Base-by-base conservation (phyloP, 2,329 filamentous ascomycete genomes). In the Sclerotinia subarctica region DNA sequence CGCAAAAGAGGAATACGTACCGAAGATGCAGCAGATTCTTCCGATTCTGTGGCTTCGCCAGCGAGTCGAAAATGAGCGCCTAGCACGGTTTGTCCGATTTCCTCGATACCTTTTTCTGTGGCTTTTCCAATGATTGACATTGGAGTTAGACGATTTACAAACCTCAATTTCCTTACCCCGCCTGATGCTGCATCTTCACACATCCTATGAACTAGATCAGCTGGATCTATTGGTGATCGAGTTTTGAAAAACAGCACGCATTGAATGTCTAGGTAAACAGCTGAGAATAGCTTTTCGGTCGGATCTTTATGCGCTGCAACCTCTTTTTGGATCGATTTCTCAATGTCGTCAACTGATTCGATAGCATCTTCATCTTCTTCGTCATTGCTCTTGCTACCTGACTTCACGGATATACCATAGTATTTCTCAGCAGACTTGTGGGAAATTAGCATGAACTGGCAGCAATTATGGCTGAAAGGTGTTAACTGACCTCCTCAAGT, bases 321-420 rank as follows among this genome's bases (percentile, higher is more conserved):
- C 78, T 95, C 92, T 75, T 87, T 88, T 73, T 86, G 78, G 72
- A 95, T 92, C 38, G 88, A 85, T 6, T 86, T 83, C 76, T 93
- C 91, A 73, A 95, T 92, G 73, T 93, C 90, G n/a, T 80, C 80
- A 19, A 78, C 78, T 0, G 83, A 82, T 19, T 47, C 49, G 24
- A 17, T 56, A 24, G 81, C 80, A 7, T 81, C 81, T 8, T 81
- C 81, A 4, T 78, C 80, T 2, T 74, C 80, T 15, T 74, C 78
- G 15, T 78, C 68, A 74, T 74, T 67, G 78, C 74, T 29, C 74
- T 71, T 32, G 75, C 75, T 21, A 74, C 76, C 53, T 42, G 65
- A 29, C 26, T 35, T 63, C 21, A 47, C 49, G 15, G 65, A 67
- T 32, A 76, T 82, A 69, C 80, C 82, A 75, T 88, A 90, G 71